A percentile compares a stretch with the other conserved stretches of the same genome.
Conservation (phyloP, 306 rosid species). For the Hylodesmum podocarpum region DNA sequence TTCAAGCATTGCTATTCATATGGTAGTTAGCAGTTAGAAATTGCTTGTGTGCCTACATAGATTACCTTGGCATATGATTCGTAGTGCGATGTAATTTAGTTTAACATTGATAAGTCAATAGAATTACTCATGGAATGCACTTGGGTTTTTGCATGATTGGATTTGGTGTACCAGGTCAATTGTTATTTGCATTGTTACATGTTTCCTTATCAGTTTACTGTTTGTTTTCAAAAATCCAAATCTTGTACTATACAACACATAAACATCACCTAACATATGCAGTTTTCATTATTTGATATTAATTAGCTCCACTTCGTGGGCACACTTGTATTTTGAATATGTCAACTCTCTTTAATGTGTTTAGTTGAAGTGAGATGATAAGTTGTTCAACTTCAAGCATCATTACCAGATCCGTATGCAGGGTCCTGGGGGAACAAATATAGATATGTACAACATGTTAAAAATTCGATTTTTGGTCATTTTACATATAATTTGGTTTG, state of each 20-base stretch:
- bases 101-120: neutral
- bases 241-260: neutral
- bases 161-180: neutral
- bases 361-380: neutral
- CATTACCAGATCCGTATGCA: neutral
- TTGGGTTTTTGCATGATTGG: neutral
- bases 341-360: neutral
- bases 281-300: neutral
- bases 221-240: neutral
- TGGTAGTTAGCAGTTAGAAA: neutral
- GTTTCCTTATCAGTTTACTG: neutral
- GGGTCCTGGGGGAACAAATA: neutral
- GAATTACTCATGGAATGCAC: neutral
- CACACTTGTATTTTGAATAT: neutral
- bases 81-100: neutral
- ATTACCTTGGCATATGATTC: neutral
- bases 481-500: neutral
- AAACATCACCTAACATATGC: neutral
- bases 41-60: neutral
- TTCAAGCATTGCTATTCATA: neutral
- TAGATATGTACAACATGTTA: neutral
- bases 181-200: neutral
- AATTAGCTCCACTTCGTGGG: neutral
- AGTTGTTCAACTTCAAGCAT: neutral
- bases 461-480: too few species aligned